A percentile compares a stretch with the other conserved stretches of the same genome.
These are phyloP conservation scores for Gamarada debralockiae DNA, from an alignment of 495 filamentous ascomycete species.

Conservation along the genomic window DNA sequence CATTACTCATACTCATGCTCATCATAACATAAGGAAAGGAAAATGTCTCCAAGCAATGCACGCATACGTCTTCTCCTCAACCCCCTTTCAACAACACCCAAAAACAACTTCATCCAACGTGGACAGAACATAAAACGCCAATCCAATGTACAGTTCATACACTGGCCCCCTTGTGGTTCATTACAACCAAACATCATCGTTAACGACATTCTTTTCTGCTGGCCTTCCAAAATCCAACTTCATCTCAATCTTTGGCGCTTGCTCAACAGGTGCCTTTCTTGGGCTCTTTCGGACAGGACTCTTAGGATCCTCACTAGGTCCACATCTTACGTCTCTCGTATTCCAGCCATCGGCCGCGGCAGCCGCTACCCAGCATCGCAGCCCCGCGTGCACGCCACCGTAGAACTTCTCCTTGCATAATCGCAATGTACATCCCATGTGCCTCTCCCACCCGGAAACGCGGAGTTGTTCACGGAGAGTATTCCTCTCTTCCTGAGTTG, in stretches of 20 bases:
- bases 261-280: constrained; percentile 31
- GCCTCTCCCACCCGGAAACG: constrained; percentile 88
- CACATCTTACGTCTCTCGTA: constrained; percentile 68
- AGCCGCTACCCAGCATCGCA: constrained; percentile 87
- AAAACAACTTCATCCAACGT: background rate
- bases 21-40: background rate
- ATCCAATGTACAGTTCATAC: constrained; percentile 2
- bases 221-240: constrained; percentile 34
- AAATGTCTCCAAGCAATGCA: background rate
- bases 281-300: constrained; percentile 44
- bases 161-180: background rate
- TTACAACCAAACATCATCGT: constrained; percentile 23
- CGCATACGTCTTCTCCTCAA: background rate
- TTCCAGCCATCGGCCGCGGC: constrained; percentile 87
- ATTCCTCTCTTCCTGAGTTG: constrained; percentile 71
- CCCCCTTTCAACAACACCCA: background rate
- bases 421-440: constrained; percentile 76
- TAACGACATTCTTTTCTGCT: constrained; percentile 6
- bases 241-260: constrained; percentile 53
- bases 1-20: constrained; percentile 9
- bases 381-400: constrained; percentile 78
- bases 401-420: constrained; percentile 99
- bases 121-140: background rate
- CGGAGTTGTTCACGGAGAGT: constrained; percentile 68
- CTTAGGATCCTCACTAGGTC: constrained; percentile 49